phyloP scores from a whole-genome alignment of 331 rosid genomes.

The Saraca asoca region DNA sequence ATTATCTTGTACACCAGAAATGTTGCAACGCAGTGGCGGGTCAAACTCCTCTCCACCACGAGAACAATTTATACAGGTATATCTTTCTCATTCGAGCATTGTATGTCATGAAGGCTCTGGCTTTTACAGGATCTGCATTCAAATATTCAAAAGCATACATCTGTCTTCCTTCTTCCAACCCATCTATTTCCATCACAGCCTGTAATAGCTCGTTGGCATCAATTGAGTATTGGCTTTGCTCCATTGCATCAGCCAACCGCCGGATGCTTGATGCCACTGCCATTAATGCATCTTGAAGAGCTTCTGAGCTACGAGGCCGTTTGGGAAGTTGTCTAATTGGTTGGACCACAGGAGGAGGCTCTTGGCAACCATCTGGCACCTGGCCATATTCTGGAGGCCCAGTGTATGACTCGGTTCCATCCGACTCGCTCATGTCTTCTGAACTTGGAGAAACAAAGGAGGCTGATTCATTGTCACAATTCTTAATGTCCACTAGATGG shows the following conservation, averaged over 20 bases:
- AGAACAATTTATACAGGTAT: slow-evolving; percentile 66
- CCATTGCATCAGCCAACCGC: slow-evolving; percentile 72
- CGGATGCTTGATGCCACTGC: slow-evolving; percentile 69
- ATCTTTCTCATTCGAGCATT: slow-evolving; percentile 63
- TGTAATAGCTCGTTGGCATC: slow-evolving; percentile 61
- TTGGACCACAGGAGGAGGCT: slow-evolving; percentile 54
- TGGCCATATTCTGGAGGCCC: slow-evolving; percentile 60
- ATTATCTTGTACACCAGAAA: slow-evolving; percentile 41
- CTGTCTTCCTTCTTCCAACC: slow-evolving; percentile 73
- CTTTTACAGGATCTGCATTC: slow-evolving; percentile 74
- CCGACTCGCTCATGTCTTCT: slow-evolving; percentile 62
- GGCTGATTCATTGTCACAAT: slow-evolving; percentile 57
- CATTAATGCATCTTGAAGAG: slow-evolving; percentile 69
- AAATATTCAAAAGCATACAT: slow-evolving; percentile 74
- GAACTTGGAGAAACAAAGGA: slow-evolving; percentile 70
- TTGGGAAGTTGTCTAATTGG: slow-evolving; percentile 59
- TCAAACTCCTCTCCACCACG: slow-evolving; percentile 69
- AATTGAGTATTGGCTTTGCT: slow-evolving; percentile 53
- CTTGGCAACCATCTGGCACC: slow-evolving; percentile 57
- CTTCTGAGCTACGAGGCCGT: slow-evolving; percentile 63
- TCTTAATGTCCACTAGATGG: slow-evolving; percentile 49
- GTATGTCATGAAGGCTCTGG: slow-evolving; percentile 74
- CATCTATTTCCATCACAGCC: slow-evolving; percentile 83
- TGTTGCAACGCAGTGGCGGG: slow-evolving; percentile 4
- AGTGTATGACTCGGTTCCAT: slow-evolving; percentile 67